Evolutionary conservation across 179 eudicot species (phyloP), one percentile per base, ranked within the genome.

Genomic region (Beta lomatogona): DNA sequence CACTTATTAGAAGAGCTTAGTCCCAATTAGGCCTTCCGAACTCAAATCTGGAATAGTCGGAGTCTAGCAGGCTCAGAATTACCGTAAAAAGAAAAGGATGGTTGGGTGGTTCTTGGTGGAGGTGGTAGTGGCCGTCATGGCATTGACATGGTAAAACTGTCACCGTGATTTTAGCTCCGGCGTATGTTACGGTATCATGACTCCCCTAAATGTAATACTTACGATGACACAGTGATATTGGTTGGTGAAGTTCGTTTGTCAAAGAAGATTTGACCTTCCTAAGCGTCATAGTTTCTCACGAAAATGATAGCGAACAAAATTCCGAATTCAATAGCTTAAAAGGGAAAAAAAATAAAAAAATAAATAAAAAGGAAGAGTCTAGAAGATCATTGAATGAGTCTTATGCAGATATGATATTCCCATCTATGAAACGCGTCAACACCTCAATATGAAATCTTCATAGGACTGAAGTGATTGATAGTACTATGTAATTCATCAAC

Each of bases 341-440:
- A 36, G 41, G 41, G 2, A 36, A 36, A 36, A 25, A 36, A 36
- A 36, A 36, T 36, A 36, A 36, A 1, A 31, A 31, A 0, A 31
- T 0, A 36, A 36, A 36, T 36, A 36, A 36, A 36, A 36, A 36
- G 41, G 41, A 36, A 36, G 41, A 36, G 41, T 36, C 41, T 36
- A 36, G 41, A 76, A 59, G 69, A 53, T 64, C 45, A 68, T 78
- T 68, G 81, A 66, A 50, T 12, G 12, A 68, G 81, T 78, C 74
- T 16, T 9, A 2, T 11, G 36, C 9, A 64, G 36, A 31, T 13
- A 16, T 25, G 28, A 25, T 25, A 25, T 16, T 67, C 53, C 68
- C 65, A 67, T n/a, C 15, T 22, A 50, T 19, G 52, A 22, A 77
- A 69, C 25, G 50, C 16, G 53, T 52, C 52, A 66, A 68, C 75